Evolutionary conservation across 192 early-diverging fungal genomes (phyloP), one percentile per base, ranked within the genome.

Genomic region (Umbelopsis sp.): DNA sequence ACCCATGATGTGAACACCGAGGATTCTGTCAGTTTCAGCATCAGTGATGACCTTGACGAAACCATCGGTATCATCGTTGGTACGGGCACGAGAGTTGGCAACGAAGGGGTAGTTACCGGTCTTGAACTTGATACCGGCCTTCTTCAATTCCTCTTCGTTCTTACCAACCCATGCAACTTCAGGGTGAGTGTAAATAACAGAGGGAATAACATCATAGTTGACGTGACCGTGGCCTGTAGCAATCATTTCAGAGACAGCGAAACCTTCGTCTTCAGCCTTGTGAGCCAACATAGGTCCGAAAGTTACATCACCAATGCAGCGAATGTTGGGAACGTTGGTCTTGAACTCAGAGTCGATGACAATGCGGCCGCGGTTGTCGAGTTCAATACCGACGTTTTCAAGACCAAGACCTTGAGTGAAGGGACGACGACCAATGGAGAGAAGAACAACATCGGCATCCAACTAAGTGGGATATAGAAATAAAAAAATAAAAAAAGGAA

Each of bases 121-220:
- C 81, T 90, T 92, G 87, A 94, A 98, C 77, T 94, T 88, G 77
- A 94, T 75, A 24, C 94, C 95, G 70, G 86, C 81, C 74, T 87
- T 90, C 88, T 97, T 98, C 50, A 94, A 82, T 80, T 97, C 87
- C 73, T 94, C 91, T 86, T 99, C 98, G 75, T 91, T 96, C 87
- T 94, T 91, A 69, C 98, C 98, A 68, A 96, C 95, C 95, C 98
- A 98, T 34, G 97, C 98, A 52, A 98, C 96, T 86, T 99, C 97
- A 24, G 98, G 98, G 77, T 94, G 95, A 12, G 96, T 96, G 89
- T 99, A 99, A 77, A 99, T 95, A 68, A 99, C 97, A 32, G 95
- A 95, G 34, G 97, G 97, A 74, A 99, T 96, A 41, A 91, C 95
- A 80, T 94, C 88, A 83, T 99, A 99, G 93, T 99, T 98, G 85